These are phyloP conservation scores for Moesziomyces sp. DNA, from an alignment of 1,284 basidiomycete species.

Conservation along the genomic window DNA sequence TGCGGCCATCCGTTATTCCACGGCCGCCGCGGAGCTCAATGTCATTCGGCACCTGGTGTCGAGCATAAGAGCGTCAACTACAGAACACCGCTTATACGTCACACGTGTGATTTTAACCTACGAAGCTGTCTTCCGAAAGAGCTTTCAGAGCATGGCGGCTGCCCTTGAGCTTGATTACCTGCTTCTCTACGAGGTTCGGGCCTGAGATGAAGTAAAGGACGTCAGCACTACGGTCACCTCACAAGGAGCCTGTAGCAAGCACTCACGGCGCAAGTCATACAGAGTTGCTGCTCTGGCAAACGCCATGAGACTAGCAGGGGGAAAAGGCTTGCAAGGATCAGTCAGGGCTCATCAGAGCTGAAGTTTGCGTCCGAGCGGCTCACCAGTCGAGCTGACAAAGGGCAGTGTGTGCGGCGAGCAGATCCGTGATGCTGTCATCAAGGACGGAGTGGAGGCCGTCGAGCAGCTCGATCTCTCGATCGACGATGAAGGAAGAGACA, in stretches of 20 bases:
- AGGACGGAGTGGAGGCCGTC: slow-evolving; percentile 24
- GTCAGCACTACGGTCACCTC: too few species aligned
- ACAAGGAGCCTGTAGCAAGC: too few species aligned
- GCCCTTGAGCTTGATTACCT: slow-evolving; percentile 24
- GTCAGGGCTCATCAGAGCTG: background rate
- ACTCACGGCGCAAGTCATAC: slow-evolving; percentile 34
- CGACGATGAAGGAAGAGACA: slow-evolving; percentile 40
- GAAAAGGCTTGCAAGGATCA: background rate
- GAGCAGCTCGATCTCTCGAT: slow-evolving; percentile 45
- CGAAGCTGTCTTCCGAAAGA: slow-evolving; percentile 39
- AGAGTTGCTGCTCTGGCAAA: slow-evolving; percentile 34
- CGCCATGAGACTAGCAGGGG: slow-evolving; percentile 22
- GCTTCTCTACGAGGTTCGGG: slow-evolving; percentile 27
- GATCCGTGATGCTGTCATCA: slow-evolving; percentile 14
- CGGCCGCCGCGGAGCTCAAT: slow-evolving; percentile 32
- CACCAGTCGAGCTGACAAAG: slow-evolving; percentile 45
- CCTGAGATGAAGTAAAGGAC: background rate
- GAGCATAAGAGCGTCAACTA: background rate
- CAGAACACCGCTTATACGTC: background rate
- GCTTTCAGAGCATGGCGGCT: slow-evolving; percentile 45
- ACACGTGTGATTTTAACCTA: slow-evolving; percentile 1
- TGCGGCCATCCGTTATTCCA: slow-evolving; percentile 1
- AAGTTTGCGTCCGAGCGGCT: background rate
- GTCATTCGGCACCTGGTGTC: slow-evolving; percentile 44
- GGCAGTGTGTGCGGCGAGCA: slow-evolving; percentile 19